These are phyloP conservation scores for Aspergillus carbonarius DNA, from an alignment of 2,329 filamentous ascomycete species.

Conservation along the genomic window DNA sequence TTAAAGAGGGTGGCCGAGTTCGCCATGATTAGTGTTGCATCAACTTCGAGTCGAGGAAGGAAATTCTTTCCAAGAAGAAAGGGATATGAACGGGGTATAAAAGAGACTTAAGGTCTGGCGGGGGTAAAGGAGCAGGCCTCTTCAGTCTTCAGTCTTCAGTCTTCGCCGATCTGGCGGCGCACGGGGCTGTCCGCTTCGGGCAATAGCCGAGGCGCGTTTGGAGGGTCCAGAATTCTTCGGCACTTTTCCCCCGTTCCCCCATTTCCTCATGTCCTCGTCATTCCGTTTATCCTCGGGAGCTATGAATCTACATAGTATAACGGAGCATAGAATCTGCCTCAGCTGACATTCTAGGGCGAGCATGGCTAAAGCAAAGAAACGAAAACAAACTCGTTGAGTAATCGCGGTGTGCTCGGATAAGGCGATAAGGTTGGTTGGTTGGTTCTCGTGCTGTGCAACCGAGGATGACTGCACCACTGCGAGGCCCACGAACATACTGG, in stretches of 20 bases:
- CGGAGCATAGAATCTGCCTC: too few relatives aligned
- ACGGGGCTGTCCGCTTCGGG: constrained; percentile 8
- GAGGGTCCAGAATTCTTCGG: not conserved
- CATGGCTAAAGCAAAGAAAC: too few relatives aligned
- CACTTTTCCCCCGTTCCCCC: not conserved
- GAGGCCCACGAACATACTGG: too few relatives aligned
- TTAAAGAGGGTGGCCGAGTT: constrained; percentile 64
- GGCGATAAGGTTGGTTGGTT: too few relatives aligned
- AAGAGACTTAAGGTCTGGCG: not conserved
- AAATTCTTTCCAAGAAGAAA: not conserved
- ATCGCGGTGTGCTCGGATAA: too few relatives aligned
- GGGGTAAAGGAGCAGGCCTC: not conserved
- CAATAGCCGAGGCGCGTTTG: constrained; percentile 13
- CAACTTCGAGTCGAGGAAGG: too few relatives aligned
- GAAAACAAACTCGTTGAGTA: too few relatives aligned
- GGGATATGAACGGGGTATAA: not conserved
- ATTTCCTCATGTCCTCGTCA: not conserved
- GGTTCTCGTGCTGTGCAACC: too few relatives aligned
- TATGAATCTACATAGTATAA: too few relatives aligned
- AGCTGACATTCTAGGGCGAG: too few relatives aligned
- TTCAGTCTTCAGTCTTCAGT: not conserved
- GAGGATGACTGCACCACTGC: too few relatives aligned
- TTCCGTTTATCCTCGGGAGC: too few relatives aligned
- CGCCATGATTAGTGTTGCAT: constrained; percentile 19
- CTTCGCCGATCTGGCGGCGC: constrained; percentile 2